A percentile compares a stretch with the other conserved stretches of the same genome.
Evolutionary conservation across 257 asterid genomes (phyloP).

Genomic region (Ballota nigra): DNA sequence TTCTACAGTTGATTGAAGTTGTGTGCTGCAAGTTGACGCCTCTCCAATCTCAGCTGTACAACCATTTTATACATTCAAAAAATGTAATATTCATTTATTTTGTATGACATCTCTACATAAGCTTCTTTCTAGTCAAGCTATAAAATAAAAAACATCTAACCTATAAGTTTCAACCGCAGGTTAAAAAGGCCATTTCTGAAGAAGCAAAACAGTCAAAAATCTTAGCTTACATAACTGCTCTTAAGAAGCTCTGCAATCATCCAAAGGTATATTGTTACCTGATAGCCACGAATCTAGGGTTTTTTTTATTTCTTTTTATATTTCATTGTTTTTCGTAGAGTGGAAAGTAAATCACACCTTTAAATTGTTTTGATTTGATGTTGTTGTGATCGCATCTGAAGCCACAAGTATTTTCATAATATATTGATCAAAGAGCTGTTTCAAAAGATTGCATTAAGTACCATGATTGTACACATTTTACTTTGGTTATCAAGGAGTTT

Average conservation of each 20-base stretch:
- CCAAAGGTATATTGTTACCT: constrained; percentile 67
- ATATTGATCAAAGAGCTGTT: constrained; percentile 3
- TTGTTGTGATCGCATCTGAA: constrained; percentile 7
- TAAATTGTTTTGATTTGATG: neutral
- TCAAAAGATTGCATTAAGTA: constrained; percentile 15
- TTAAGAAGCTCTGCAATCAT: constrained; percentile 98
- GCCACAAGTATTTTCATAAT: constrained; percentile 1
- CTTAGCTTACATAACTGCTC: constrained; percentile 90
- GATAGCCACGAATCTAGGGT: constrained; percentile 1
- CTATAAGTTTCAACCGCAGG: constrained; percentile 47
- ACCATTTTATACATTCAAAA: constrained; percentile 93
- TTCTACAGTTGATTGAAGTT: constrained; percentile 79
- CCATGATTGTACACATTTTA: neutral
- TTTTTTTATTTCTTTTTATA: constrained; percentile 7
- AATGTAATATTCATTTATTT: constrained; percentile 50
- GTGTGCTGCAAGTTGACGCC: constrained; percentile 96
- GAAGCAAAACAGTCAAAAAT: constrained; percentile 76
- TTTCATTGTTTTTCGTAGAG: constrained; percentile 17
- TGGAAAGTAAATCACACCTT: constrained; percentile 17
- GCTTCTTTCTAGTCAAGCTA: constrained; percentile 17
- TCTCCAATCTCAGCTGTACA: constrained; percentile 76
- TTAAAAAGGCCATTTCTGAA: constrained; percentile 84
- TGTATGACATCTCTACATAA: constrained; percentile 15
- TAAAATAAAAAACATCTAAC: constrained; percentile 16
- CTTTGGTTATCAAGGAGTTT: neutral